phyloP scores from a whole-genome alignment of 495 filamentous ascomycete genomes.

The Penicillium arizonense region DNA sequence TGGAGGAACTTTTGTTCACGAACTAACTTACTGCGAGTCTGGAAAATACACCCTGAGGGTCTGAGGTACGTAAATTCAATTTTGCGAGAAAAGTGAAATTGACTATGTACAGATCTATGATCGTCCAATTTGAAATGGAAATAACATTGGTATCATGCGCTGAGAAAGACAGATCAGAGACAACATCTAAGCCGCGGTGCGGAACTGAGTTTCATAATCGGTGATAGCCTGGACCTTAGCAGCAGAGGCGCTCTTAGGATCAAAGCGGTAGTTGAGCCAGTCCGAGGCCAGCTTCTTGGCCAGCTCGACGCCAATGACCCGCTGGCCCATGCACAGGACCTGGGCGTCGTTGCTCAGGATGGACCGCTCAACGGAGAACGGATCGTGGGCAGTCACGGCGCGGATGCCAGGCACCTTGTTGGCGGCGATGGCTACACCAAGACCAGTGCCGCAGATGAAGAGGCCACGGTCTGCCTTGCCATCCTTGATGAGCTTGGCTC shows the following conservation, averaged over 20 bases:
- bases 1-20: too few species aligned
- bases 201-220: conserved; percentile 63
- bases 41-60: too few species aligned
- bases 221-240: conserved; percentile 74
- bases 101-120: conserved; percentile 10
- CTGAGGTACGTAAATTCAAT: too few species aligned
- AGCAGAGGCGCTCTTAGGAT: conserved; percentile 67
- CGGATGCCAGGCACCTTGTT: conserved; percentile 86
- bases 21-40: too few species aligned
- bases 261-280: conserved; percentile 82
- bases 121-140: conserved; percentile 17
- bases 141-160: conserved; percentile 40
- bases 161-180: conserved; percentile 20
- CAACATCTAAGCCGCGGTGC: conserved; percentile 19
- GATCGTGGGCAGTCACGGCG: conserved; percentile 85
- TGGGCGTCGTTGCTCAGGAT: conserved; percentile 85
- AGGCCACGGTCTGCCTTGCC: conserved; percentile 76
- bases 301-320: conserved; percentile 78
- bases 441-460: conserved; percentile 83
- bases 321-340: conserved; percentile 84
- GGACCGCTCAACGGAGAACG: conserved; percentile 77
- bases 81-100: not conserved
- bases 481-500: conserved; percentile 62
- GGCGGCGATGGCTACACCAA: conserved; percentile 81
- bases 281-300: conserved; percentile 74